Evolutionary conservation across 192 early-diverging fungal species (phyloP).

Genomic region (Entophlyctis luteolus): DNA sequence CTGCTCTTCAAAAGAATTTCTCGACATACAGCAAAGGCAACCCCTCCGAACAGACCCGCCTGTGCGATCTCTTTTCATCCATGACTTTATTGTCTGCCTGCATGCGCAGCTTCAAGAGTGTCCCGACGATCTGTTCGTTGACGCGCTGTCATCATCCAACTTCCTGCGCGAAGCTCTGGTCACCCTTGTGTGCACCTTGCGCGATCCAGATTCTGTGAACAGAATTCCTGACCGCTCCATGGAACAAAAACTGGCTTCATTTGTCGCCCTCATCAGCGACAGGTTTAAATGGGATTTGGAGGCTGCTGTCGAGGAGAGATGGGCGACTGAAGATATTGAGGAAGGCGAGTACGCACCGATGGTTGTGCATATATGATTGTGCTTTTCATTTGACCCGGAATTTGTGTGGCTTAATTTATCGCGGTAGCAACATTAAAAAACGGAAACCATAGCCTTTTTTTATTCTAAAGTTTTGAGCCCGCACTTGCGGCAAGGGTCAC

Average conservation of each 20-base stretch:
- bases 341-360: slow-evolving; percentile 36
- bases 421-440: no score
- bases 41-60: background rate
- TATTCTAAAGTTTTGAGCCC: background rate
- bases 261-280: slow-evolving; percentile 51
- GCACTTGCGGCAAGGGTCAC: background rate
- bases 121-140: slow-evolving; percentile 66
- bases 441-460: background rate
- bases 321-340: slow-evolving; percentile 46
- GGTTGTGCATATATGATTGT: no score
- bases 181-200: slow-evolving; percentile 41
- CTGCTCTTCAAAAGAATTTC: slow-evolving; percentile 58
- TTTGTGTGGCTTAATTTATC: no score
- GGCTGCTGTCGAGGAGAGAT: slow-evolving; percentile 45
- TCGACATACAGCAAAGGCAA: no score
- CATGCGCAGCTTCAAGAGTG: slow-evolving; percentile 63
- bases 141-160: slow-evolving; percentile 61
- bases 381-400: no score
- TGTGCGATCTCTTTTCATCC: background rate
- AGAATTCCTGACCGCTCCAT: slow-evolving; percentile 18
- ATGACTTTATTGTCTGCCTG: slow-evolving; percentile 38
- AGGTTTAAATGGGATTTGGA: slow-evolving; percentile 67
- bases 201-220: slow-evolving; percentile 2
- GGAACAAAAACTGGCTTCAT: slow-evolving; percentile 35
- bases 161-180: slow-evolving; percentile 54